Conservation (phyloP, 2,329 filamentous ascomycete species). For the Shiraia bambusicola region DNA sequence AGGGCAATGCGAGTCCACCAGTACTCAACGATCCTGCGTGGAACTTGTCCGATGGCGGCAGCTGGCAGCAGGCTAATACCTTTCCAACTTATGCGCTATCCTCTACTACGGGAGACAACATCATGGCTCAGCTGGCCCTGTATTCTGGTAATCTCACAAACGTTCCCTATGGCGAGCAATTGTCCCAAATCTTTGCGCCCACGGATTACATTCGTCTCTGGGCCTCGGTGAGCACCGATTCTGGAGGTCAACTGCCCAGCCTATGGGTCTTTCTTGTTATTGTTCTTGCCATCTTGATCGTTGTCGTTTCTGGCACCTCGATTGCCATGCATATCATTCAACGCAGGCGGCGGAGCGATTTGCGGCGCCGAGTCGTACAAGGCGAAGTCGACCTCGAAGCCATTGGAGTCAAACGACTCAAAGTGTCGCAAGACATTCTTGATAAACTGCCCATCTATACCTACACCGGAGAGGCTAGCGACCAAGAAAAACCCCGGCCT, state of each 20-base stretch:
- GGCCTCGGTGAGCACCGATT: constrained; percentile 49
- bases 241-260: constrained; percentile 64
- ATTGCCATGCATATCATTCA: constrained; percentile 77
- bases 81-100: constrained; percentile 85
- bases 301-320: constrained; percentile 67
- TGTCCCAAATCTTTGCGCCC: constrained; percentile 43
- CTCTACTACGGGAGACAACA: constrained; percentile 62
- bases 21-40: constrained; percentile 64
- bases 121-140: constrained; percentile 70
- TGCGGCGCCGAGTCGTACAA: constrained; percentile 69
- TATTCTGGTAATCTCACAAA: constrained; percentile 75
- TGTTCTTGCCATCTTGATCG: constrained; percentile 70
- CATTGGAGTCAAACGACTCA: constrained; percentile 79
- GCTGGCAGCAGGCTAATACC: constrained; percentile 70
- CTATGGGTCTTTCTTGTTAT: constrained; percentile 77
- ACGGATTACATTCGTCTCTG: constrained; percentile 55
- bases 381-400: constrained; percentile 86
- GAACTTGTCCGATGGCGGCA: constrained; percentile 67
- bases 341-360: constrained; percentile 64
- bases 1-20: constrained; percentile 62
- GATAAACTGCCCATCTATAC: constrained; percentile 75
- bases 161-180: constrained; percentile 43
- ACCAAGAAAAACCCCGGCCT: constrained; percentile 19
- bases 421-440: constrained; percentile 71
- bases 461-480: constrained; percentile 53